Conservation (phyloP, 495 filamentous ascomycete genomes). For the Lophiotrema nucula region DNA sequence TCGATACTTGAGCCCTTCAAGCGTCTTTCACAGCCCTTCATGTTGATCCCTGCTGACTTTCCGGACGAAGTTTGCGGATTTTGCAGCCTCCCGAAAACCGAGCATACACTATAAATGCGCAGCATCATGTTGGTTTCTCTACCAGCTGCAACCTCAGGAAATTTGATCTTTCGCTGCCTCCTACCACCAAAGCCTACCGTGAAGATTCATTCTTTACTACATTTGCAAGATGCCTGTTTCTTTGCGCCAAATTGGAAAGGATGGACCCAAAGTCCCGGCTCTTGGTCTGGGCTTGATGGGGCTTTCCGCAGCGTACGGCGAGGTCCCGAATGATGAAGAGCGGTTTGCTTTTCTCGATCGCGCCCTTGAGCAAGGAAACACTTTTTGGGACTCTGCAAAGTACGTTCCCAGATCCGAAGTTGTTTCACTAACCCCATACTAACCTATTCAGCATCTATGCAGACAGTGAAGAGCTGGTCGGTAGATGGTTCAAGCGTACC, state of each 20-base stretch:
- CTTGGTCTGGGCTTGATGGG: constrained; percentile 58
- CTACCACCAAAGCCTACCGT: too few relatives aligned
- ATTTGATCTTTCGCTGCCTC: too few relatives aligned
- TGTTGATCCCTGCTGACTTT: too few relatives aligned
- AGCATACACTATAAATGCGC: too few relatives aligned
- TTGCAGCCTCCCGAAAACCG: too few relatives aligned
- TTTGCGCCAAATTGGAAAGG: constrained; percentile 45
- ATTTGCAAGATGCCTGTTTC: background rate
- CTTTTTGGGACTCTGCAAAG: constrained; percentile 63
- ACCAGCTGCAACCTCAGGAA: too few relatives aligned
- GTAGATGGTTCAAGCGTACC: constrained; percentile 55
- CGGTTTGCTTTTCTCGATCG: constrained; percentile 54
- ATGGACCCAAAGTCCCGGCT: constrained; percentile 52
- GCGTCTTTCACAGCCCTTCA: too few relatives aligned
- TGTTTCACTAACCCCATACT: background rate
- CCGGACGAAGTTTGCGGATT: too few relatives aligned
- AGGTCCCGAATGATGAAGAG: constrained; percentile 44
- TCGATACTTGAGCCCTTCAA: too few relatives aligned
- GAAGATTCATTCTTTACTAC: background rate
- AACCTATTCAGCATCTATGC: constrained; percentile 36
- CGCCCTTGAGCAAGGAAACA: constrained; percentile 54
- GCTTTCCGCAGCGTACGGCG: constrained; percentile 47
- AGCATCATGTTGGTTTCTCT: too few relatives aligned
- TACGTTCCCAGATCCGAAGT: constrained; percentile 42
- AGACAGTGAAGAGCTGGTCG: constrained; percentile 56